phyloP scores from a whole-genome alignment of 495 filamentous ascomycete species.

The Trichoderma erinaceum region DNA sequence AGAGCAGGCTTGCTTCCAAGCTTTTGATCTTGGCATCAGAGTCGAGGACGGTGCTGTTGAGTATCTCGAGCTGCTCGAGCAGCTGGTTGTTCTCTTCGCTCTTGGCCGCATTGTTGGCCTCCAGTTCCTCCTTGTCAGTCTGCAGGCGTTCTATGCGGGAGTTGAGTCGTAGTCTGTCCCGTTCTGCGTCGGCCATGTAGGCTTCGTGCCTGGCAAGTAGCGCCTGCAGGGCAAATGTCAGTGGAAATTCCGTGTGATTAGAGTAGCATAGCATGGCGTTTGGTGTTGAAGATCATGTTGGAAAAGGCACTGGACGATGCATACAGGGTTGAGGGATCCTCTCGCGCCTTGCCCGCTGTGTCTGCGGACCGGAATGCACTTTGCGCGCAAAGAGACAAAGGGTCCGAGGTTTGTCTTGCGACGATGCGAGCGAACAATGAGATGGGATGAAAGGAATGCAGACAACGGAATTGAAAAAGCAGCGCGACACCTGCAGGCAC shows the following conservation, averaged over 20 bases:
- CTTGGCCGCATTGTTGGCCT: conserved; percentile 63
- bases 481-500: conserved; percentile 6
- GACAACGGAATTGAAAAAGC: not conserved
- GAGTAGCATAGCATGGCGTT: not conserved
- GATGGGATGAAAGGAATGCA: conserved; percentile 6
- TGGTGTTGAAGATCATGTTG: not conserved
- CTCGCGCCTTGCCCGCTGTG: not conserved
- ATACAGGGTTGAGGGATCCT: not conserved
- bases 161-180: conserved; percentile 64
- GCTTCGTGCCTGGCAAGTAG: conserved; percentile 85
- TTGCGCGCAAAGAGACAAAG: not conserved
- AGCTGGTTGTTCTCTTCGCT: conserved; percentile 75
- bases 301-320: not conserved
- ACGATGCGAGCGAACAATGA: not conserved
- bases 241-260: conserved; percentile 21
- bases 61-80: conserved; percentile 70
- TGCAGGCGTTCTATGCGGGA: conserved; percentile 70
- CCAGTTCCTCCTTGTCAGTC: conserved; percentile 65
- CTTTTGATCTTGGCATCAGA: conserved; percentile 68
- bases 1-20: conserved; percentile 65
- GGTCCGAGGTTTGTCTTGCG: not conserved
- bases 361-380: not conserved
- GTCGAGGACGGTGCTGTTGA: conserved; percentile 67
- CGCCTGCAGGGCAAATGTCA: conserved; percentile 76
- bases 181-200: conserved; percentile 85